These are phyloP conservation scores for Camellia sinensis DNA, from an alignment of 148 eudicot species.

Conservation along the genomic window DNA sequence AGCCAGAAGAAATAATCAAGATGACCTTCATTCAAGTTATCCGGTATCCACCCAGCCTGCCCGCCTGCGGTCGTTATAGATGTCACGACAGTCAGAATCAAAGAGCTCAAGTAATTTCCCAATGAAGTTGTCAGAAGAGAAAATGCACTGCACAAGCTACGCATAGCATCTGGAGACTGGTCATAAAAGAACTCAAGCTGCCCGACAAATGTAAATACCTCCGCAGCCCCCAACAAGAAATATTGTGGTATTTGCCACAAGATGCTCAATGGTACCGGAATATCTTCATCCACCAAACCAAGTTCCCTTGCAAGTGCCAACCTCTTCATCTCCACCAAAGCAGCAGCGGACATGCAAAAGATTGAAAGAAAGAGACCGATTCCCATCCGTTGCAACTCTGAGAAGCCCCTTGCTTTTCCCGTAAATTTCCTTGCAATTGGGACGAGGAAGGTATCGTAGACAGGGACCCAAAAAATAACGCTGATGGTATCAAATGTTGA, in stretches of 20 bases:
- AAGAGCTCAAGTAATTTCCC: constrained; percentile 58
- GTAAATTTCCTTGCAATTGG: constrained; percentile 40
- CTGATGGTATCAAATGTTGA: constrained; percentile 35
- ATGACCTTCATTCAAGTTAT: constrained; percentile 25
- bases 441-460: constrained; percentile 40
- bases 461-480: constrained; percentile 51
- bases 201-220: constrained; percentile 46
- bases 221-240: constrained; percentile 50
- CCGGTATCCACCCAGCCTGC: constrained; percentile 46
- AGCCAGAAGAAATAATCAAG: constrained; percentile 52
- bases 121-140: constrained; percentile 39
- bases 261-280: constrained; percentile 36
- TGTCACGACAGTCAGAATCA: constrained; percentile 43
- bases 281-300: constrained; percentile 36
- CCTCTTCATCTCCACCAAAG: constrained; percentile 44
- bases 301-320: constrained; percentile 35
- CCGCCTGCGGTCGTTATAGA: constrained; percentile 40
- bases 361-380: constrained; percentile 49
- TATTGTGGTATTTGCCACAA: constrained; percentile 57
- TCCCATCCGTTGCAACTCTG: constrained; percentile 57
- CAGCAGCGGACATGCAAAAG: constrained; percentile 44
- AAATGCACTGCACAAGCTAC: constrained; percentile 50
- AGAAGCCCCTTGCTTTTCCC: constrained; percentile 42
- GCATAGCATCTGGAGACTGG: constrained; percentile 59
- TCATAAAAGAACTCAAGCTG: constrained; percentile 58